Evolutionary conservation across 805 yeast species (phyloP).

Genomic region (Dipodascopsis tothii): DNA sequence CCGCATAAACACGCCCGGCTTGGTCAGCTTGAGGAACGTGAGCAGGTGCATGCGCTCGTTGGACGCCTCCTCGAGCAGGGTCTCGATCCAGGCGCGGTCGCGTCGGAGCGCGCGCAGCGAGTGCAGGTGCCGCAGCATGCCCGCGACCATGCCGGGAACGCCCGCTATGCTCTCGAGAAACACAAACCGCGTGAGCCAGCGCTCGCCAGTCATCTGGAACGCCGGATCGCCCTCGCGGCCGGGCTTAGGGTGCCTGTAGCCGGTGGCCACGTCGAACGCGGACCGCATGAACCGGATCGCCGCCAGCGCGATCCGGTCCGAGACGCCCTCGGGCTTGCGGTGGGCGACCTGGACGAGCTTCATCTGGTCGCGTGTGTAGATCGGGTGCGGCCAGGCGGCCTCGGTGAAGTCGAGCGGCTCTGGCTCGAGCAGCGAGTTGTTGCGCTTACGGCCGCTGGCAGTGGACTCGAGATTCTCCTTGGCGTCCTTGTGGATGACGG

Average conservation of each 20-base stretch:
- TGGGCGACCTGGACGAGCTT: slow-evolving; percentile 43
- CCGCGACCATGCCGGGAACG: slow-evolving; percentile 74
- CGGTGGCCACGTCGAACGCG: slow-evolving; percentile 55
- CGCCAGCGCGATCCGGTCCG: slow-evolving; percentile 48
- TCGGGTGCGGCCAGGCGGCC: slow-evolving; percentile 39
- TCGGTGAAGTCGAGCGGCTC: slow-evolving; percentile 18
- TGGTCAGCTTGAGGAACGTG: slow-evolving; percentile 57
- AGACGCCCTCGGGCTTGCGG: slow-evolving; percentile 39
- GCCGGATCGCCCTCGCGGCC: slow-evolving; percentile 30
- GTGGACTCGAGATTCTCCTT: neutral
- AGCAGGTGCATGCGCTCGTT: slow-evolving; percentile 71
- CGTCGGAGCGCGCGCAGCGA: slow-evolving; percentile 53
- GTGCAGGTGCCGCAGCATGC: slow-evolving; percentile 61
- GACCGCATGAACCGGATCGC: slow-evolving; percentile 42
- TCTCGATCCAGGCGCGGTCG: slow-evolving; percentile 70
- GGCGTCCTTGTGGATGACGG: too few relatives aligned
- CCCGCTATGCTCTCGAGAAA: slow-evolving; percentile 69
- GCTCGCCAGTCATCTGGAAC: slow-evolving; percentile 50
- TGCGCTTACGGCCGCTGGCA: neutral
- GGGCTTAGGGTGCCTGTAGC: slow-evolving; percentile 52
- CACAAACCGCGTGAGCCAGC: slow-evolving; percentile 55
- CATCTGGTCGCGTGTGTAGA: slow-evolving; percentile 35
- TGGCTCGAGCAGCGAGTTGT: slow-evolving; percentile 10
- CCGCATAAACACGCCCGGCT: slow-evolving; percentile 54
- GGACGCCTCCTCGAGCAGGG: slow-evolving; percentile 66